Evolutionary conservation across 176 grass and related monocot genomes (phyloP).

Genomic region (Juncus effusus): DNA sequence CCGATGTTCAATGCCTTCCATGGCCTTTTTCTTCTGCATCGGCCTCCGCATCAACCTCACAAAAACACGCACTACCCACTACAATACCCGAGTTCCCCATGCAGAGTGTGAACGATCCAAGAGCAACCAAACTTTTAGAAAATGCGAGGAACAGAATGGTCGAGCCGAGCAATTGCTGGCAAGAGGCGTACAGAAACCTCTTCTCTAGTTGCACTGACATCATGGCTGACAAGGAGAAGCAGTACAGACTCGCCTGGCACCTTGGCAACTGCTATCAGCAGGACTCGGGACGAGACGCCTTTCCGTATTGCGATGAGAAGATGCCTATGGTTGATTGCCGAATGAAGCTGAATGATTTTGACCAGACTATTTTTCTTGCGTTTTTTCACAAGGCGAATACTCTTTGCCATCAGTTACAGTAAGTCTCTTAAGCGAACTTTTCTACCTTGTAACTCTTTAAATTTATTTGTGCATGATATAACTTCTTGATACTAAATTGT

Average conservation of each 20-base stretch:
- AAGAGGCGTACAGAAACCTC: conserved; percentile 60
- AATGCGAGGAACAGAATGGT: conserved; percentile 53
- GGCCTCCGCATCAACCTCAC: background rate
- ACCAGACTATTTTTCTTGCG: conserved; percentile 68
- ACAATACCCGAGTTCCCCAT: conserved; percentile 49
- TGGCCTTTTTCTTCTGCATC: conserved; percentile 29
- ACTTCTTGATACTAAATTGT: background rate
- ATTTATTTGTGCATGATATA: background rate
- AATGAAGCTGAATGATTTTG: conserved; percentile 49
- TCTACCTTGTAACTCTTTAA: background rate
- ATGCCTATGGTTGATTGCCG: conserved; percentile 55
- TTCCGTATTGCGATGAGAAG: conserved; percentile 42
- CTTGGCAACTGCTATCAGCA: conserved; percentile 82
- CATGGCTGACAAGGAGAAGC: conserved; percentile 76
- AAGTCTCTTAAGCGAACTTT: conserved; percentile 11
- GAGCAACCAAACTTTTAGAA: conserved; percentile 62
- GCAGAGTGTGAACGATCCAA: conserved; percentile 27
- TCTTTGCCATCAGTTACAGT: conserved; percentile 93
- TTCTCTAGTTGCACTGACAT: conserved; percentile 72
- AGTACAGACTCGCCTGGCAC: conserved; percentile 72
- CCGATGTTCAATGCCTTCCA: conserved; percentile 5
- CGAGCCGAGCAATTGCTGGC: conserved; percentile 65
- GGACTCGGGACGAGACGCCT: conserved; percentile 54
- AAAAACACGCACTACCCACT: conserved; percentile 23
- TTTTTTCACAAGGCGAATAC: conserved; percentile 86